Percentiles rank a stretch among this genome's conserved stretches.
These are phyloP conservation scores for Tuber melanosporum DNA, from an alignment of 495 filamentous ascomycete genomes.

Conservation along the genomic window DNA sequence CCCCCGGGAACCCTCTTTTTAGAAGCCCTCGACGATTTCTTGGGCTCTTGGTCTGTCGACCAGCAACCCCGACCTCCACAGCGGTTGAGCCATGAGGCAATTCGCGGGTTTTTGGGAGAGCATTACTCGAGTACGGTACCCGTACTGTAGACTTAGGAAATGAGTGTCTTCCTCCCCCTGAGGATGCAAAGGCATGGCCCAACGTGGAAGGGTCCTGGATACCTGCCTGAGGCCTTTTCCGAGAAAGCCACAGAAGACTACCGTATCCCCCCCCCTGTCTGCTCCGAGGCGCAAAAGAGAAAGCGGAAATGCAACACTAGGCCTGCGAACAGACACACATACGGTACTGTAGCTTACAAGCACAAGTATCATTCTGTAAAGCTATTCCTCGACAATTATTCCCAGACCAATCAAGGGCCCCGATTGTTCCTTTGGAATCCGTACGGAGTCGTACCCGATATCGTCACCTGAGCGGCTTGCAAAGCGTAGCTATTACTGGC, in stretches of 20 bases:
- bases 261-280: not conserved
- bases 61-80: not conserved
- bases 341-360: not conserved
- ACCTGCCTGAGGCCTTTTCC: not conserved
- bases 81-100: not conserved
- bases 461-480: not conserved
- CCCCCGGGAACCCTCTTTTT: not conserved
- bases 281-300: not conserved
- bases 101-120: not conserved
- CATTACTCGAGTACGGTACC: not conserved
- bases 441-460: not conserved
- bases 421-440: not conserved
- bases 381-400: not conserved
- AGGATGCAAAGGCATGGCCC: not conserved
- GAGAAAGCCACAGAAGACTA: not conserved
- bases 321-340: not conserved
- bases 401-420: not conserved
- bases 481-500: not conserved
- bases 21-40: not conserved
- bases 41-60: not conserved
- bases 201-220: not conserved
- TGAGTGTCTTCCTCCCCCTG: not conserved
- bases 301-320: not conserved
- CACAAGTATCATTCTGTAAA: not conserved
- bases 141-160: not conserved